phyloP scores from a whole-genome alignment of 768 basidiomycete species.

The Coprinopsis marcescibilis region DNA sequence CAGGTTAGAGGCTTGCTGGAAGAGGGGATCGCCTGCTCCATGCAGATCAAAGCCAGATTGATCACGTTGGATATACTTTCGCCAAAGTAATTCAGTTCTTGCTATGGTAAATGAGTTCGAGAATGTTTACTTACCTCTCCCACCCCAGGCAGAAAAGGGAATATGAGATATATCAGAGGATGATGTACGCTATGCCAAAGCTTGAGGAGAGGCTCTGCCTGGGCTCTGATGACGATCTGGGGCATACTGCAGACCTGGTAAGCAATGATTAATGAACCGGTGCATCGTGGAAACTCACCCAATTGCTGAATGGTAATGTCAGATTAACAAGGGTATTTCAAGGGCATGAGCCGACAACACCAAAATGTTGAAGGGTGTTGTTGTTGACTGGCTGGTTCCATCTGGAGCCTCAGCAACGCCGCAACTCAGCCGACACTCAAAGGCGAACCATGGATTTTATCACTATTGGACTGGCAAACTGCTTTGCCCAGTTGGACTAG shows the following conservation, averaged over 20 bases:
- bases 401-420: slow-evolving; percentile 7
- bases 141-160: slow-evolving; percentile 13
- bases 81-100: slow-evolving; percentile 1
- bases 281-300: not conserved
- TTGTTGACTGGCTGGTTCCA: slow-evolving; percentile 17
- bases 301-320: not conserved
- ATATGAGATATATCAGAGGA: slow-evolving; percentile 12
- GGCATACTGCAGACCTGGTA: slow-evolving; percentile 15
- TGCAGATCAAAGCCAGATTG: slow-evolving; percentile 9
- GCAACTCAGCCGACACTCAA: slow-evolving; percentile 11
- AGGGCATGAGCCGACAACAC: slow-evolving; percentile 10
- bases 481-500: not conserved
- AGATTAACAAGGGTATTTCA: slow-evolving; percentile 15
- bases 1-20: slow-evolving; percentile 16
- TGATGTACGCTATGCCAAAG: slow-evolving; percentile 13
- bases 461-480: slow-evolving; percentile 1
- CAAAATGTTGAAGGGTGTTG: slow-evolving; percentile 1
- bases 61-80: slow-evolving; percentile 3
- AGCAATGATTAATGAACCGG: too few relatives aligned
- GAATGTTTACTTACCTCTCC: not conserved
- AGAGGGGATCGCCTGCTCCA: slow-evolving; percentile 11
- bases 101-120: not conserved
- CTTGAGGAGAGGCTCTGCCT: slow-evolving; percentile 14
- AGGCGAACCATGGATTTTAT: slow-evolving; percentile 12
- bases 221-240: slow-evolving; percentile 12